These are phyloP conservation scores for Thymus mandschuricus DNA, from an alignment of 257 asterid genomes.

Conservation along the genomic window DNA sequence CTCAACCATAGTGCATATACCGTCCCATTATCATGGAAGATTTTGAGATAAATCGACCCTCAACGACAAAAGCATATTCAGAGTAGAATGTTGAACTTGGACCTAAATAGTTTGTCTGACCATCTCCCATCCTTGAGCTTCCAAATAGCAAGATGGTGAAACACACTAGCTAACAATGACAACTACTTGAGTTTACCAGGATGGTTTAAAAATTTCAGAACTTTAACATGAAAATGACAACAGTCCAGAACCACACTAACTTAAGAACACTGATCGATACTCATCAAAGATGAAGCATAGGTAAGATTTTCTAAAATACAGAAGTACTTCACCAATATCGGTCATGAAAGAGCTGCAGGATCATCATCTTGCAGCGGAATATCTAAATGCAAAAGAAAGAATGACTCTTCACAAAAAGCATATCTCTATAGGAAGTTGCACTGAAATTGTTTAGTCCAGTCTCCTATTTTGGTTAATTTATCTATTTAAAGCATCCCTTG, in stretches of 20 bases:
- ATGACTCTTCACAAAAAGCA: neutral
- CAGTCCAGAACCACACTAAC: neutral
- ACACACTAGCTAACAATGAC: neutral
- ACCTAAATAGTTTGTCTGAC: neutral
- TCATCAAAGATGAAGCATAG: neutral
- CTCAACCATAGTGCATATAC: constrained; percentile 7
- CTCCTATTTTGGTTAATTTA: constrained; percentile 13
- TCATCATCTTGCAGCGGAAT: neutral
- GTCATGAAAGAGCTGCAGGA: neutral
- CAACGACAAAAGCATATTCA: neutral
- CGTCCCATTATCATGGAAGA: neutral
- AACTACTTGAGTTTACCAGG: neutral
- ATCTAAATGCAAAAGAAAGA: neutral
- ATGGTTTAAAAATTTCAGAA: neutral
- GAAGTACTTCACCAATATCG: constrained; percentile 7
- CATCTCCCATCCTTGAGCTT: neutral
- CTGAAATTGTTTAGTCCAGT: neutral
- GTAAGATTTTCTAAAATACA: neutral
- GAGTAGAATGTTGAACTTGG: constrained; percentile 9
- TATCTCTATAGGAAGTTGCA: neutral
- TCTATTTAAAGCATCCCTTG: neutral
- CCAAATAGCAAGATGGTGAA: neutral
- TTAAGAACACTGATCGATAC: neutral
- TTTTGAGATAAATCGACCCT: constrained; percentile 6
- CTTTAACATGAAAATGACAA: neutral